Conservation (phyloP, 2,329 filamentous ascomycete species). For the Colletotrichum echinochloae region DNA sequence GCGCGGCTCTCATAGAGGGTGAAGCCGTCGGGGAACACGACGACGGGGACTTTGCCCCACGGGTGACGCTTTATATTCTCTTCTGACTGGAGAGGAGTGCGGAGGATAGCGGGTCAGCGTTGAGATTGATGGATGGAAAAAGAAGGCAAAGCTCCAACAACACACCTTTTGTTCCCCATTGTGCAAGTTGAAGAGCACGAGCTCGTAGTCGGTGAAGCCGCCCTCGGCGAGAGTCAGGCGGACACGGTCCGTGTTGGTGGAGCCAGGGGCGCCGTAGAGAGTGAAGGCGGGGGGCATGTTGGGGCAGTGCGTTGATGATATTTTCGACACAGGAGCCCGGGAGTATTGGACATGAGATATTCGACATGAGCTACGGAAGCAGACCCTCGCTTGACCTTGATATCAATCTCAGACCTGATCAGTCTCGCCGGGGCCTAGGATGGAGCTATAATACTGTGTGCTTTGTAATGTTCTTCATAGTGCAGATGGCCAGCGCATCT, state of each 20-base stretch:
- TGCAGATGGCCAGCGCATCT: constrained; percentile 31
- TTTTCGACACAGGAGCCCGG: constrained; percentile 45
- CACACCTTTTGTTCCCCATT: constrained; percentile 57
- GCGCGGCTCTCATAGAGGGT: constrained; percentile 60
- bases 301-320: constrained; percentile 45
- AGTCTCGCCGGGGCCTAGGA: too few relatives aligned
- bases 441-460: neutral
- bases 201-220: constrained; percentile 56
- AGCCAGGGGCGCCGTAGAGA: constrained; percentile 55
- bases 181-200: constrained; percentile 52
- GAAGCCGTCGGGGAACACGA: constrained; percentile 55
- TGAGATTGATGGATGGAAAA: too few relatives aligned
- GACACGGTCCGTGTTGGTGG: constrained; percentile 58
- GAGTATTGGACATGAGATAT: constrained; percentile 44
- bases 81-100: constrained; percentile 46
- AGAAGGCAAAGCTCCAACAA: too few relatives aligned
- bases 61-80: constrained; percentile 55
- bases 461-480: too few relatives aligned
- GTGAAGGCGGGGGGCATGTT: constrained; percentile 57
- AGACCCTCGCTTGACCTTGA: neutral
- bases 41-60: constrained; percentile 56
- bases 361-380: constrained; percentile 46
- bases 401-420: neutral
- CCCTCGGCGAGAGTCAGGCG: constrained; percentile 57
- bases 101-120: too few relatives aligned